phyloP scores from a whole-genome alignment of 805 yeast genomes.

The Saturnispora mendoncae region DNA sequence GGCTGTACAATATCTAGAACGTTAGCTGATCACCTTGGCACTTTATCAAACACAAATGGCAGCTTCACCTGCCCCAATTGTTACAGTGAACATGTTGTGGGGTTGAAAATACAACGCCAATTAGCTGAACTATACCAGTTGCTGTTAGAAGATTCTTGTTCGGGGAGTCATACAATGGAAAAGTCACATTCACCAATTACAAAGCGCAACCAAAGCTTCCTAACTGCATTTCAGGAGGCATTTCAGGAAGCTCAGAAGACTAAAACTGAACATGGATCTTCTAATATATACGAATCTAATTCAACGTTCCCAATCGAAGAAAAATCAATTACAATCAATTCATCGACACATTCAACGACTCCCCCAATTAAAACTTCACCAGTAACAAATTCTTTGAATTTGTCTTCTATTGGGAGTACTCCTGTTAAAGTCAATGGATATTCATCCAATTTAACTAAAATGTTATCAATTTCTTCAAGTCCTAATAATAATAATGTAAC shows the following conservation, averaged over 20 bases:
- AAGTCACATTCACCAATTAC: neutral
- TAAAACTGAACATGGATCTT: too few species aligned
- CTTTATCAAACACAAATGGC: neutral
- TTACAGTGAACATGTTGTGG: neutral
- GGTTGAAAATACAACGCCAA: neutral
- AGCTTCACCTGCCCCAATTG: constrained; percentile 4
- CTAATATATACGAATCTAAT: too few species aligned
- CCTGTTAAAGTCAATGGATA: constrained; percentile 17
- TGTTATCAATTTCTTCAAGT: neutral
- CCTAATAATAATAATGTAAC: too few species aligned
- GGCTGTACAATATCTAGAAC: constrained; percentile 36
- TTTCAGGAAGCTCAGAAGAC: constrained; percentile 23
- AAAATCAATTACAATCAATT: too few species aligned
- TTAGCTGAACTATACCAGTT: neutral
- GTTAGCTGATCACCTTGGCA: constrained; percentile 20
- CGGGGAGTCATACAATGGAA: neutral
- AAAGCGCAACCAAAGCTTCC: constrained; percentile 20
- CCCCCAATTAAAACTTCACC: too few species aligned
- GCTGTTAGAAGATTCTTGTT: neutral
- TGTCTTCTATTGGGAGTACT: too few species aligned
- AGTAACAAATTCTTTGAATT: constrained; percentile 1
- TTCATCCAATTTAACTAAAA: constrained; percentile 17
- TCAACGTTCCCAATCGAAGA: too few species aligned
- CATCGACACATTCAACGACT: too few species aligned
- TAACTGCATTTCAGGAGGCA: constrained; percentile 31